Percentiles rank a stretch among this genome's conserved stretches.
phyloP scores from a whole-genome alignment of 2,329 filamentous ascomycete genomes.

The Colletotrichum noveboracense region DNA sequence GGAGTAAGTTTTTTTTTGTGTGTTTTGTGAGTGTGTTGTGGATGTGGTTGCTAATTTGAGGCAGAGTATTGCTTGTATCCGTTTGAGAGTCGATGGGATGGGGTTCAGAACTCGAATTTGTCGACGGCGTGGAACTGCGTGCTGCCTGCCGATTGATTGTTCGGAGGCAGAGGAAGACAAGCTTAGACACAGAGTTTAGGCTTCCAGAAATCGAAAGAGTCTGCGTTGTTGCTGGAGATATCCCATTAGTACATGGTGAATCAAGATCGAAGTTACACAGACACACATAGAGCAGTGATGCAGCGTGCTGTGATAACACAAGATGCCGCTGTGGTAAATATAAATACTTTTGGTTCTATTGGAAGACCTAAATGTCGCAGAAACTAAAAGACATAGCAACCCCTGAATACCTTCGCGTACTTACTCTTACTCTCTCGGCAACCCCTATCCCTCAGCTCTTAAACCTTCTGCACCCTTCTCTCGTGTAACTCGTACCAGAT shows the following conservation, averaged over 20 bases:
- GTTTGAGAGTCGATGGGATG: not conserved
- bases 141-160: not conserved
- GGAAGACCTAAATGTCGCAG: not conserved
- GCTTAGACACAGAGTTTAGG: accelerated
- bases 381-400: not conserved
- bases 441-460: not conserved
- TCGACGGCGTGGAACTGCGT: not conserved
- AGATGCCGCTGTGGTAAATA: not conserved
- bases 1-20: not conserved
- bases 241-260: not conserved
- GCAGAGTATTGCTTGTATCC: not conserved
- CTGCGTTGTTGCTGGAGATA: not conserved
- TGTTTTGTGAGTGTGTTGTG: not conserved
- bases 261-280: not conserved
- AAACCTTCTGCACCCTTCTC: not conserved
- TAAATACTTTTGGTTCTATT: not conserved
- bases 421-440: not conserved
- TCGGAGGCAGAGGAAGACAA: not conserved
- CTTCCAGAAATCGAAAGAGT: not conserved
- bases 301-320: not conserved
- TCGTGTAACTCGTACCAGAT: not conserved
- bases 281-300: not conserved
- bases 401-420: not conserved
- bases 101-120: not conserved
- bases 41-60: not conserved